Evolutionary conservation across 192 early-diverging fungal species (phyloP), one percentile per base, ranked within the genome.

Genomic region (Globomyces pollinis-pini): DNA sequence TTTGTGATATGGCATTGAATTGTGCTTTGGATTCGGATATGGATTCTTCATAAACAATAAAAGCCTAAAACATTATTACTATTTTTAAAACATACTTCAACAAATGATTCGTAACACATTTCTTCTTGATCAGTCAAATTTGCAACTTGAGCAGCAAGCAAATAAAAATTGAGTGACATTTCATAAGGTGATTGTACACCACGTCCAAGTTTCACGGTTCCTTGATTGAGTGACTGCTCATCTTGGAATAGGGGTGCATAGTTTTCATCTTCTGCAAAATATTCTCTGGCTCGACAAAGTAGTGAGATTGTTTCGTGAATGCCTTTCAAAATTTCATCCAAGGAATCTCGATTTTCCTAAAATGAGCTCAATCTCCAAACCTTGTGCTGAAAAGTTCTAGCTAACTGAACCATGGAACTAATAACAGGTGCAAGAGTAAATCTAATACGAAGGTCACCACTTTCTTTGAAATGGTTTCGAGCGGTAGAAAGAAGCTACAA

Each of bases 71-170:
- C 8, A 7, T 55, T 20, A 21, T 18, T 7, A 28, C 1, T 38
- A 31, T 30, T n/a, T n/a, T n/a, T n/a, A n/a, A n/a, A n/a, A n/a
- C n/a, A n/a, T 58, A 74, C 76, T 50, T 95, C 86, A 4, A 94
- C 94, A 70, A 98, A 85, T 71, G 97, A 94, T 69, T 99, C 97
- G 70, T 98, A 99, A 8, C 85, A 83, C n/a, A 91, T 77, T 58
- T 98, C 95, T 63, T 96, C 94, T 64, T 91, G 84, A 4, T 89
- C 83, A 13, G 81, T 77, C 65, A 91, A 88, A 53, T 92, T 85
- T 9, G 94, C 91, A 15, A 83, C 81, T 56, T 90, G 83, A 0
- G 91, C 96, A 1, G 89, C 87, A 62, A 90, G 66, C 60, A 99
- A 69, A 64, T 87, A 94, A 59, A 97, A 65, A 32, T 89, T 83